These are phyloP conservation scores for Macaranga tanarius DNA, from an alignment of 441 rosid species.

Conservation along the genomic window DNA sequence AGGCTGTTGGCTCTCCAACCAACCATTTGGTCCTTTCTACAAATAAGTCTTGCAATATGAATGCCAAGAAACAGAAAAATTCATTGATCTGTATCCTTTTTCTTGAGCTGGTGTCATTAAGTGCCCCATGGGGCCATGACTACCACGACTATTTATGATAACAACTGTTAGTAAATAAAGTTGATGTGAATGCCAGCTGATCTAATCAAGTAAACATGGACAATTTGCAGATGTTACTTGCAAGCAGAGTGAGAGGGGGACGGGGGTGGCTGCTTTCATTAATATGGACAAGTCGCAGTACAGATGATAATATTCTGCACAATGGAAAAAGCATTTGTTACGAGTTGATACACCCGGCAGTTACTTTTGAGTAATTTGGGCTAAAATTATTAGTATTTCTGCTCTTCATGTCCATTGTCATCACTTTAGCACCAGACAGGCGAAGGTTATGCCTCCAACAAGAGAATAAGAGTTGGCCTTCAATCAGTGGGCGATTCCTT, in stretches of 20 bases:
- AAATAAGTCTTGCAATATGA: not conserved
- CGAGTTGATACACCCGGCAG: not conserved
- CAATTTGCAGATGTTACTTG: not conserved
- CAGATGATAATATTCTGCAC: not conserved
- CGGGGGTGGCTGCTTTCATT: not conserved
- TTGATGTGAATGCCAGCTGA: not conserved
- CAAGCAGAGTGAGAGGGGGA: too few relatives aligned
- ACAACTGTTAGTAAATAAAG: too few relatives aligned
- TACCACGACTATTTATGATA: too few relatives aligned
- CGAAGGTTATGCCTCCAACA: not conserved
- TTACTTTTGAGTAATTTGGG: not conserved
- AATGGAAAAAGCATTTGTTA: not conserved
- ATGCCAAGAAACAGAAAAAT: not conserved
- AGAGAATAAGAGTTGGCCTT: not conserved
- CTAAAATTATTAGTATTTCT: not conserved
- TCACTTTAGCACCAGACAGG: not conserved
- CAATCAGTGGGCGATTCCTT: not conserved
- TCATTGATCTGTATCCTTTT: too few relatives aligned
- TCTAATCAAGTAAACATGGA: not conserved
- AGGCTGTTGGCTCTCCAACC: not conserved
- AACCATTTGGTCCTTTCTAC: too few relatives aligned
- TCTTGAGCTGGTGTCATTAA: too few relatives aligned
- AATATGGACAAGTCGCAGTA: not conserved
- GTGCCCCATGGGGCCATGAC: too few relatives aligned
- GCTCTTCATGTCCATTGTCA: not conserved